A percentile compares a stretch with the other conserved stretches of the same genome.
phyloP scores from a whole-genome alignment of 2,329 filamentous ascomycete species.

The Claviceps sp. region DNA sequence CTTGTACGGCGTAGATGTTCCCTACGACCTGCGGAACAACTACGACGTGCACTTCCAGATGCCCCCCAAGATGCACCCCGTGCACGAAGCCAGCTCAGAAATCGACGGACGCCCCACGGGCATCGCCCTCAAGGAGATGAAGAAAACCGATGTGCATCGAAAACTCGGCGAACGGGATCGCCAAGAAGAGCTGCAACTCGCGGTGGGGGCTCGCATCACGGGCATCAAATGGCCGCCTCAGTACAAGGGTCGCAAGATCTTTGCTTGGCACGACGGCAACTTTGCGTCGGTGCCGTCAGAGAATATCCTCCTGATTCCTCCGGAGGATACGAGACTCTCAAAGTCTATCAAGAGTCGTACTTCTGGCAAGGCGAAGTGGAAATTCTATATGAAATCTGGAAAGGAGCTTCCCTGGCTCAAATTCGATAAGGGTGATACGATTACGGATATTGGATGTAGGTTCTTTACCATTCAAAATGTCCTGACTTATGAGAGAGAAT shows the following conservation, averaged over 20 bases:
- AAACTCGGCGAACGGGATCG: slow-evolving; percentile 27
- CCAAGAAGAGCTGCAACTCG: slow-evolving; percentile 30
- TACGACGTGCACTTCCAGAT: slow-evolving; percentile 38
- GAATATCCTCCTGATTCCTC: slow-evolving; percentile 32
- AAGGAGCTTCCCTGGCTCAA: slow-evolving; percentile 36
- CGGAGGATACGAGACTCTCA: slow-evolving; percentile 29
- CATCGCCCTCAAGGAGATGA: slow-evolving; percentile 32
- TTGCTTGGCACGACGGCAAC: slow-evolving; percentile 41
- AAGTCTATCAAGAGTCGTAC: slow-evolving; percentile 32
- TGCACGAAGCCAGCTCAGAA: slow-evolving; percentile 26
- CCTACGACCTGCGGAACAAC: slow-evolving; percentile 29
- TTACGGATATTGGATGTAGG: slow-evolving; percentile 49
- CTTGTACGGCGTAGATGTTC: slow-evolving; percentile 29
- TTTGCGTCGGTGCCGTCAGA: slow-evolving; percentile 38
- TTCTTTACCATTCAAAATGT: slow-evolving; percentile 5
- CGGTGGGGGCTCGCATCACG: slow-evolving; percentile 33
- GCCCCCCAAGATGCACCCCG: slow-evolving; percentile 26
- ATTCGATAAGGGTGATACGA: slow-evolving; percentile 54
- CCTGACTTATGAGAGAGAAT: neutral
- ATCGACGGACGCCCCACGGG: slow-evolving; percentile 30
- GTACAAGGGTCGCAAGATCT: slow-evolving; percentile 40
- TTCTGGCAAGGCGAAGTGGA: slow-evolving; percentile 38
- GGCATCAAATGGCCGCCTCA: slow-evolving; percentile 37
- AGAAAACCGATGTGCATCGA: slow-evolving; percentile 30
- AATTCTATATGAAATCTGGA: slow-evolving; percentile 33